Evolutionary conservation across 495 filamentous ascomycete genomes (phyloP), one percentile per base, ranked within the genome.

Genomic region (Talaromyces nanjingensis): DNA sequence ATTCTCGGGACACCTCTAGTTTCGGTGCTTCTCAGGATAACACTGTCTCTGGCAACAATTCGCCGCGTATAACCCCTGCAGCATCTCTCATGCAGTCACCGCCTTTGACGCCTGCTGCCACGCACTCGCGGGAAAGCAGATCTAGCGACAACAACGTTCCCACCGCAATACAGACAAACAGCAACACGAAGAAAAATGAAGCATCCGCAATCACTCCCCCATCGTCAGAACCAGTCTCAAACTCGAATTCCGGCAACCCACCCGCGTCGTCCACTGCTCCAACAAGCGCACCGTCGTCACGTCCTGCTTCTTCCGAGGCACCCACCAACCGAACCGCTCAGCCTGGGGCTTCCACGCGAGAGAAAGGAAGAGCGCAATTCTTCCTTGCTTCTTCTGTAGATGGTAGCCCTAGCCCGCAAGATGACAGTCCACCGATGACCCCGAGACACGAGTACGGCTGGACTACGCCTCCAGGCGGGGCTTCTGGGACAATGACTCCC

Each of bases 81-180:
- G 74, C 78, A 25, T 81, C 87, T 57, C 81, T 87, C 55, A 87
- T 93, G 79, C 88, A 93, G 66, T 94, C 92, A 14, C 94, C 94
- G 65, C 92, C 91, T 24, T 83, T 98, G 14, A 96, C 93, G 4
- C 93, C 94, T 33, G 87, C 92, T 34, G 91, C 85, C 14, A 91
- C 90, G 49, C 73, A 79, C 64, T 84, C 83, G 61, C 77, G 77
- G 67, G 86, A 86, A 65, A 66, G 67, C 57, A 73, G 70, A 64
- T 33, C 71, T 54, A 69, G 70, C 37, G 76, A 76, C 8, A 68
- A 60, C 29, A 33, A 16, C 63, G 22, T n/a, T 33, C 7, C 39
- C 7, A 39, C 65, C 18, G 56, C 67, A n/a, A 68, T 68, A 6
- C 55, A 72, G 18, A 68, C 72, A 60, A 64, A 69, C 25, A 67